phyloP scores from a whole-genome alignment of 1,284 basidiomycete genomes.

The Cryptococcus sp. region DNA sequence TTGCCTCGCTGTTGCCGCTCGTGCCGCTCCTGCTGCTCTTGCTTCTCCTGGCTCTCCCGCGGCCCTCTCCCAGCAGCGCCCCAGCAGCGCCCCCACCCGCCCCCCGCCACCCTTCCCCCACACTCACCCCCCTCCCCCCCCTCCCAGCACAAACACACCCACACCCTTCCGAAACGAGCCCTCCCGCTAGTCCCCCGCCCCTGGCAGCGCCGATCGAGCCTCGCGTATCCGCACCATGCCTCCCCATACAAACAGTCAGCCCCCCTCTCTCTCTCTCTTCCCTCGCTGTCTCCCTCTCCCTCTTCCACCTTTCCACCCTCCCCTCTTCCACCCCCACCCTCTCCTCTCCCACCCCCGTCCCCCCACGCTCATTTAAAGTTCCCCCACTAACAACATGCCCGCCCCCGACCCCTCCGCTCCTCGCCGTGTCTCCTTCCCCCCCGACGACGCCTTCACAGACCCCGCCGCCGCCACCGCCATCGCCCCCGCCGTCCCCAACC shows the following conservation, averaged over 20 bases:
- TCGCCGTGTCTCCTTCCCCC: constrained; percentile 13
- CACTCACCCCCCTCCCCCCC: not conserved
- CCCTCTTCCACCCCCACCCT: not conserved
- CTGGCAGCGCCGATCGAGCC: no score
- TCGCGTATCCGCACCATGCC: no score
- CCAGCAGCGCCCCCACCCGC: no score
- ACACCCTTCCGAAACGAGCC: not conserved
- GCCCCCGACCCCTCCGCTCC: not conserved
- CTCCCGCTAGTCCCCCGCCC: not conserved
- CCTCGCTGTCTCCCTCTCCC: no score
- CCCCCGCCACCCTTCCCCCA: not conserved
- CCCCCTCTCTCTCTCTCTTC: no score
- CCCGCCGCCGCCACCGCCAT: not conserved
- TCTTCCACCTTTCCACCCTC: not conserved
- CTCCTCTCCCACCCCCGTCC: not conserved
- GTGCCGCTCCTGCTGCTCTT: no score
- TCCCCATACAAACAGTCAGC: no score
- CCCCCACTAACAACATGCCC: not conserved
- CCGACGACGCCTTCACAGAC: not conserved
- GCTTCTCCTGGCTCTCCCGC: no score
- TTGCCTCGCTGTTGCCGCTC: no score
- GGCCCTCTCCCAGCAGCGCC: no score
- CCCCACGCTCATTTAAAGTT: not conserved
- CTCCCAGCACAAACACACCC: not conserved
- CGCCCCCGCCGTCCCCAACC: not conserved